Conservation (phyloP, 2,329 filamentous ascomycete genomes). For the Macroventuria anomochaeta region DNA sequence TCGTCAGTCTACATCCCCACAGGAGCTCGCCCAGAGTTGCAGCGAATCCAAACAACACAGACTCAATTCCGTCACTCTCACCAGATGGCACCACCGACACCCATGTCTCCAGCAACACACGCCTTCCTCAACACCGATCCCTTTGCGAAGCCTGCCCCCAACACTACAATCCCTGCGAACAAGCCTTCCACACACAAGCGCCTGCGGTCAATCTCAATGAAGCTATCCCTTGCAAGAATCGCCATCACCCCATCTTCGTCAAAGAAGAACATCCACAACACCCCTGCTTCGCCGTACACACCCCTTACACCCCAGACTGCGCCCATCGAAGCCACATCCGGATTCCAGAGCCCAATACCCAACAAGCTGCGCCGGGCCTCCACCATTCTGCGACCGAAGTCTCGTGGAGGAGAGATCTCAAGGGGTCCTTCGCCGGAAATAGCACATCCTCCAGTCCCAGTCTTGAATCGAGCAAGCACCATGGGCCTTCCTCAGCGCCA, state of each 20-base stretch:
- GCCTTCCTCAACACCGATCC: conserved; percentile 50
- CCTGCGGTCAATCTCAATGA: conserved; percentile 47
- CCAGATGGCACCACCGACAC: conserved; percentile 35
- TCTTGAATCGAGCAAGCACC: conserved; percentile 19
- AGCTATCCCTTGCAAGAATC: conserved; percentile 47
- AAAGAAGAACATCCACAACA: conserved; percentile 36
- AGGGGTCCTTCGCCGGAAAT: conserved; percentile 33
- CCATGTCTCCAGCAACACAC: conserved; percentile 40
- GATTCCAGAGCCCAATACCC: conserved; percentile 25
- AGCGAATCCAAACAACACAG: conserved; percentile 24
- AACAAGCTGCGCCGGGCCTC: conserved; percentile 42
- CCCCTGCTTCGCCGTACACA: conserved; percentile 38
- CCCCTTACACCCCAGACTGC: conserved; percentile 46
- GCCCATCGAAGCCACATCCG: conserved; percentile 31
- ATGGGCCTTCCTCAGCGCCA: conserved; percentile 25
- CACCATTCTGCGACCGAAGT: conserved; percentile 38
- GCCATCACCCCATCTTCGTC: conserved; percentile 45
- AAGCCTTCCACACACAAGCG: conserved; percentile 45
- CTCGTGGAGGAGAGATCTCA: conserved; percentile 22
- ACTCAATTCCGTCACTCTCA: conserved; percentile 31
- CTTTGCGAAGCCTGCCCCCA: conserved; percentile 41
- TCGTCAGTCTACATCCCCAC: conserved; percentile 39
- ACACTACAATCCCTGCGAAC: conserved; percentile 42
- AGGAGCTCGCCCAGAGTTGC: conserved; percentile 24
- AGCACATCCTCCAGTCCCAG: conserved; percentile 31